Evolutionary conservation across 805 yeast species (phyloP).

Genomic region (Yamadazyma laniorum): DNA sequence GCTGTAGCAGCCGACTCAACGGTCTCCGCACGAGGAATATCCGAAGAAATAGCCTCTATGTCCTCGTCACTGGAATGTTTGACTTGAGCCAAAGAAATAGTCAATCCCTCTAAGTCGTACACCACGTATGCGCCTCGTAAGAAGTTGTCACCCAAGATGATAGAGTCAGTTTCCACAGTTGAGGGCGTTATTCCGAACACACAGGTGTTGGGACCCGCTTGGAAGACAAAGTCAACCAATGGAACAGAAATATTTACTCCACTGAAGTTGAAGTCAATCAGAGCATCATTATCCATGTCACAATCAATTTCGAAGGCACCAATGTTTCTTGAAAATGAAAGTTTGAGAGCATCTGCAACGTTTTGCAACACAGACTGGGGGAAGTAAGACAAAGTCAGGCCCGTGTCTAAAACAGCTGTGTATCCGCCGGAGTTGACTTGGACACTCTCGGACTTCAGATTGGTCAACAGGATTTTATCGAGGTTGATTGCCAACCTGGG

Average conservation of each 20-base stretch:
- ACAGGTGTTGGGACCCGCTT: slow-evolving; percentile 19
- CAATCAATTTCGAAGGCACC: slow-evolving; percentile 53
- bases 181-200: slow-evolving; percentile 27
- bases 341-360: slow-evolving; percentile 39
- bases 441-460: slow-evolving; percentile 12
- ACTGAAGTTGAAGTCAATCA: slow-evolving; percentile 51
- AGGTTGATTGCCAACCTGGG: slow-evolving; percentile 51
- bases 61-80: slow-evolving; percentile 31
- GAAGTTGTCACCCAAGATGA: slow-evolving; percentile 64
- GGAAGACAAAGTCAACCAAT: slow-evolving; percentile 26
- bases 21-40: slow-evolving; percentile 19
- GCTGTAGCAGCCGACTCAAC: slow-evolving; percentile 54
- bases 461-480: slow-evolving; percentile 28
- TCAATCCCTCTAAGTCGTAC: slow-evolving; percentile 56
- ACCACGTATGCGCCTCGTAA: slow-evolving; percentile 64
- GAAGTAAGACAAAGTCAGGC: slow-evolving; percentile 41
- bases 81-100: slow-evolving; percentile 51
- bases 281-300: slow-evolving; percentile 17
- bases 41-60: slow-evolving; percentile 44
- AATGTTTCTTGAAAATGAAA: slow-evolving; percentile 36
- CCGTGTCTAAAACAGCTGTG: slow-evolving; percentile 34
- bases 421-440: slow-evolving; percentile 19
- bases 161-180: slow-evolving; percentile 10
- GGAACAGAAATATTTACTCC: slow-evolving; percentile 58
- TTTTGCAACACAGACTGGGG: slow-evolving; percentile 36